A percentile compares a stretch with the other conserved stretches of the same genome.
Conservation (phyloP, 140 eudicot genomes). For the Bidens hawaiensis region DNA sequence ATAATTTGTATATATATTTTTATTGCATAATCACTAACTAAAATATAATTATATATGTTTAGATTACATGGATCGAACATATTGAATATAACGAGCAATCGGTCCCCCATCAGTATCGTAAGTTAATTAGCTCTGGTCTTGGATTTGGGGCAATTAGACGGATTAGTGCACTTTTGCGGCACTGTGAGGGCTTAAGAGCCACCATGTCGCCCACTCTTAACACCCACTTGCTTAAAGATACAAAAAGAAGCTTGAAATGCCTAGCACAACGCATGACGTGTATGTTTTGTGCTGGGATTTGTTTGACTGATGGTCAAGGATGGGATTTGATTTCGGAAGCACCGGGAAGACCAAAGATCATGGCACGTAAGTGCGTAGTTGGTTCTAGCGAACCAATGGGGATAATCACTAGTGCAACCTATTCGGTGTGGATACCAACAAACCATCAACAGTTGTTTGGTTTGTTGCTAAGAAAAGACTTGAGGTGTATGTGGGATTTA, state of each 20-base stretch:
- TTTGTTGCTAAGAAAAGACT: too few species aligned
- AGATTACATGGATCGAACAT: slow-evolving; percentile 76
- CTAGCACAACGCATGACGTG: slow-evolving; percentile 56
- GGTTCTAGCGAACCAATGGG: too few species aligned
- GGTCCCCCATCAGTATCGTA: slow-evolving; percentile 37
- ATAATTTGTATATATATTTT: too few species aligned
- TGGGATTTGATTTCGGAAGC: slow-evolving; percentile 46
- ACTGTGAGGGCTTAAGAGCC: slow-evolving; percentile 37
- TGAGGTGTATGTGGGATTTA: too few species aligned
- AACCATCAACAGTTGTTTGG: too few species aligned
- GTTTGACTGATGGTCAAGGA: slow-evolving; percentile 39
- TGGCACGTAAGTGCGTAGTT: too few species aligned
- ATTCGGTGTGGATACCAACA: too few species aligned
- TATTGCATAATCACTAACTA: not conserved
- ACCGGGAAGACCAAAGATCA: too few species aligned
- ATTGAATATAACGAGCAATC: slow-evolving; percentile 49
- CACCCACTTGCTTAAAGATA: slow-evolving; percentile 29
- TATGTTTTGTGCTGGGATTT: slow-evolving; percentile 50
- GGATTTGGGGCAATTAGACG: slow-evolving; percentile 70
- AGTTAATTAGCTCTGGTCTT: slow-evolving; percentile 52
- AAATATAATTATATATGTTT: slow-evolving; percentile 10
- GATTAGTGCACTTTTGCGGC: slow-evolving; percentile 58
- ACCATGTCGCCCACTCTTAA: slow-evolving; percentile 26
- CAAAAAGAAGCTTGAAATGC: slow-evolving; percentile 34
- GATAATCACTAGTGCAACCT: too few species aligned